Evolutionary conservation across 2,329 filamentous ascomycete genomes (phyloP), one percentile per base, ranked within the genome.

Genomic region (Diaporthe citriasiana): DNA sequence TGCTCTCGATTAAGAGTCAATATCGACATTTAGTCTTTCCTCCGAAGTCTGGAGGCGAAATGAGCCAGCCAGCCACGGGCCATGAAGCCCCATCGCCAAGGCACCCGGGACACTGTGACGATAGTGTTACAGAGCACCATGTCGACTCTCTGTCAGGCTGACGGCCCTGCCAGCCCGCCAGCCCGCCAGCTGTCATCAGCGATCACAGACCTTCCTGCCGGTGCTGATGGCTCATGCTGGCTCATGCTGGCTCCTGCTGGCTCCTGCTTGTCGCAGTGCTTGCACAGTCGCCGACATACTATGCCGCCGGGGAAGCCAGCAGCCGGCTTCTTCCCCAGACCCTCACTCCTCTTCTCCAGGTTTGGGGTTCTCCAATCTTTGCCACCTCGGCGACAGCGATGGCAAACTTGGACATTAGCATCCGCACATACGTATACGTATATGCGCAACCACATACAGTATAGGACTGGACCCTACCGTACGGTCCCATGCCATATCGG

Each of bases 21-120:
- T 60, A 50, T 51, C 45, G 56, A 63, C 63, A 68, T 68, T 71
- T 59, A 71, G 70, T 60, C 55, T 71, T 68, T 68, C 13, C 63
- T 68, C 63, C 70, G 59, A 60, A 71, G 59, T 71, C 70, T 60
- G 70, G 70, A 71, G 70, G 56, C 70, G 70, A 71, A 35, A 71
- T 71, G 70, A 71, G 70, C 3, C 63, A 68, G 63, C 63, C 63
- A 68, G 45, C 63, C 63, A 68, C 63, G 63, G 63, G 47, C 63
- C 56, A 63, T 55, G 56, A 25, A 22, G 59, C 57, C 40, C 56
- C 70, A 71, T 71, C 50, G 70, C 70, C 56, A 59, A 71, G 70
- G 59, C 55, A 59, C 35, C 27, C 27, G 40, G 47, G 40, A 51
- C 68, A 71, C 40, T 55, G 53, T 71, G 68, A 71, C 19, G 17